A percentile compares a stretch with the other conserved stretches of the same genome.
Conservation (phyloP, 345 rosid genomes). For the Brassica rapa region DNA sequence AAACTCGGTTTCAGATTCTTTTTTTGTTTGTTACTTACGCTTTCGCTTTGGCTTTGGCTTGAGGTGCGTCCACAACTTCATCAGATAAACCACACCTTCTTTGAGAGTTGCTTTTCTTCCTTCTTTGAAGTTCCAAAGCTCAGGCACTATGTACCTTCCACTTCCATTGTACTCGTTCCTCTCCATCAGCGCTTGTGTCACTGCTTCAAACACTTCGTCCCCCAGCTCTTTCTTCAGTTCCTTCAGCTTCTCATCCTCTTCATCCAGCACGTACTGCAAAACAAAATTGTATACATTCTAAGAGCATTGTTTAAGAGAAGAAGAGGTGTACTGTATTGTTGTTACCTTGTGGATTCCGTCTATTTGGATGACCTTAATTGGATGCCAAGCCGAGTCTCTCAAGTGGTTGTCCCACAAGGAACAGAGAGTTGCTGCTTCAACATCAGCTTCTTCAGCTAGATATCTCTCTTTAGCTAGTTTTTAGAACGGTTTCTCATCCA, state of each 20-base stretch:
- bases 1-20: not conserved
- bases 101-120: conserved; percentile 51
- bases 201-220: conserved; percentile 52
- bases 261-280: conserved; percentile 51
- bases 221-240: conserved; percentile 51
- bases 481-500: conserved; percentile 31
- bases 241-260: conserved; percentile 55
- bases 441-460: conserved; percentile 23
- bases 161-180: conserved; percentile 60
- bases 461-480: conserved; percentile 34
- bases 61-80: conserved; percentile 12
- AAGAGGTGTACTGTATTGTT: not conserved
- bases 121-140: conserved; percentile 56
- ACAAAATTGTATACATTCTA: not conserved
- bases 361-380: conserved; percentile 17
- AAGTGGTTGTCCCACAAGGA: conserved; percentile 39
- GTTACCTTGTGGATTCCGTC: conserved; percentile 27
- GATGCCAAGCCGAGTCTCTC: conserved; percentile 43
- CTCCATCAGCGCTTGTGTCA: conserved; percentile 48
- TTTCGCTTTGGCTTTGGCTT: conserved; percentile 24
- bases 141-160: conserved; percentile 55
- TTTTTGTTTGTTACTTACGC: not conserved
- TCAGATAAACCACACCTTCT: conserved; percentile 48
- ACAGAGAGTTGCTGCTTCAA: conserved; percentile 13
- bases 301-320: not conserved